These are phyloP conservation scores for Strobilomyces confusus DNA, from an alignment of 768 basidiomycete species.

Conservation along the genomic window DNA sequence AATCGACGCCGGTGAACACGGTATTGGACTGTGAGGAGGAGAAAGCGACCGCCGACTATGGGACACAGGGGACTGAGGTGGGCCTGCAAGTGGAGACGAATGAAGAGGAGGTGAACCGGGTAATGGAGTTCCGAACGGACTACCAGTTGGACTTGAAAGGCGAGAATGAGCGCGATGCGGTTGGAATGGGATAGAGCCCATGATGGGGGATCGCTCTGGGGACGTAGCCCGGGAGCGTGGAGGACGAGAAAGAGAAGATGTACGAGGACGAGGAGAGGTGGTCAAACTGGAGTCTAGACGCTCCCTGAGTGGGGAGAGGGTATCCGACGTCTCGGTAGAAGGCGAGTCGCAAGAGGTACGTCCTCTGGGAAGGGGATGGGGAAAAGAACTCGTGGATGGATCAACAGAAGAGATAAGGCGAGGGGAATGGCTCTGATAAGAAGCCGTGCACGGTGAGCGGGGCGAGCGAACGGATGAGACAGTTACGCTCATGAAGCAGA, in stretches of 20 bases:
- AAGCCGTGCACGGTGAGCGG: slow-evolving; percentile 6
- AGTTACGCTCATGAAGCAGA: slow-evolving; percentile 2
- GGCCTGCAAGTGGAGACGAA: slow-evolving; percentile 10
- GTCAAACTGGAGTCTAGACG: slow-evolving; percentile 1
- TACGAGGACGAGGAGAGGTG: slow-evolving; percentile 2
- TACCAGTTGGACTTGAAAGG: slow-evolving; percentile 9
- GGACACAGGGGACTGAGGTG: neutral
- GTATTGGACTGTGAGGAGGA: neutral
- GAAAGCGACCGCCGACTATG: neutral
- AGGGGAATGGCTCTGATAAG: slow-evolving; percentile 10
- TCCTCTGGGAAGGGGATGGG: neutral
- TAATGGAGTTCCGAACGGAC: slow-evolving; percentile 12
- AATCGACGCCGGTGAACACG: slow-evolving; percentile 9
- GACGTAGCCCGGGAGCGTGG: slow-evolving; percentile 3
- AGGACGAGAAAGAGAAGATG: slow-evolving; percentile 16
- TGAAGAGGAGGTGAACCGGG: slow-evolving; percentile 7
- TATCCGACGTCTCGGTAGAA: slow-evolving; percentile 10
- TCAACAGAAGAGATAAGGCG: slow-evolving; percentile 25
- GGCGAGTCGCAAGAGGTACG: slow-evolving; percentile 8
- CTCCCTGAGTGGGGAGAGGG: slow-evolving; percentile 18
- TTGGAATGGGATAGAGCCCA: neutral
- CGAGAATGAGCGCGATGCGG: slow-evolving; percentile 2
- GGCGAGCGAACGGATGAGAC: slow-evolving; percentile 10
- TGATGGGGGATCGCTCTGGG: slow-evolving; percentile 12
- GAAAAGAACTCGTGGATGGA: slow-evolving; percentile 11